A percentile compares a stretch with the other conserved stretches of the same genome.
Conservation (phyloP, 345 rosid species). For the Pugionium cornutum region DNA sequence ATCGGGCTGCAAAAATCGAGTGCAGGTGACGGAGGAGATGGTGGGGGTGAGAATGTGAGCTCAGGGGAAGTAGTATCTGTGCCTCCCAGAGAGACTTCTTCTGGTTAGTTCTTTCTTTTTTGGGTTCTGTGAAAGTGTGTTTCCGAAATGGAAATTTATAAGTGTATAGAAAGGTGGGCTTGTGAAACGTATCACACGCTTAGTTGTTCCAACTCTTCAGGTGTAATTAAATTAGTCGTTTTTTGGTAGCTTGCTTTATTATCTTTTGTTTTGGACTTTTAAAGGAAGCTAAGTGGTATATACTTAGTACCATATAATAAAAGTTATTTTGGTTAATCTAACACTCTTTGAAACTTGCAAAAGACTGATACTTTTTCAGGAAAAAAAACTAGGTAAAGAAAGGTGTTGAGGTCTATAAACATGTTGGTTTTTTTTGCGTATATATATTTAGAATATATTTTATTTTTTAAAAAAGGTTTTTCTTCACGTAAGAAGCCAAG, state of each 20-base stretch:
- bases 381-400: no score
- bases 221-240: constrained; percentile 39
- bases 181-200: constrained; percentile 20
- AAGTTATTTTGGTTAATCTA: not conserved
- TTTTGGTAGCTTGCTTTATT: constrained; percentile 22
- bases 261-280: constrained; percentile 17
- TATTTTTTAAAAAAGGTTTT: no score
- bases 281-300: not conserved
- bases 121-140: constrained; percentile 6
- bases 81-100: constrained; percentile 36
- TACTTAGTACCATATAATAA: constrained; percentile 14
- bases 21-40: constrained; percentile 26
- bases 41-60: constrained; percentile 28
- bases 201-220: not conserved
- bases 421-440: no score
- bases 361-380: not conserved
- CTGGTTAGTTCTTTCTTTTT: constrained; percentile 31
- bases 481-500: no score
- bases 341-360: not conserved
- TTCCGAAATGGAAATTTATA: constrained; percentile 7
- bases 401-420: no score
- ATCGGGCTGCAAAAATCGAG: constrained; percentile 40
- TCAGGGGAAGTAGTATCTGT: constrained; percentile 34
- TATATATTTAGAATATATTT: no score
- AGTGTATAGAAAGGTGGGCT: constrained; percentile 29